phyloP scores from a whole-genome alignment of 441 rosid species.

The Adansonia grandidieri region DNA sequence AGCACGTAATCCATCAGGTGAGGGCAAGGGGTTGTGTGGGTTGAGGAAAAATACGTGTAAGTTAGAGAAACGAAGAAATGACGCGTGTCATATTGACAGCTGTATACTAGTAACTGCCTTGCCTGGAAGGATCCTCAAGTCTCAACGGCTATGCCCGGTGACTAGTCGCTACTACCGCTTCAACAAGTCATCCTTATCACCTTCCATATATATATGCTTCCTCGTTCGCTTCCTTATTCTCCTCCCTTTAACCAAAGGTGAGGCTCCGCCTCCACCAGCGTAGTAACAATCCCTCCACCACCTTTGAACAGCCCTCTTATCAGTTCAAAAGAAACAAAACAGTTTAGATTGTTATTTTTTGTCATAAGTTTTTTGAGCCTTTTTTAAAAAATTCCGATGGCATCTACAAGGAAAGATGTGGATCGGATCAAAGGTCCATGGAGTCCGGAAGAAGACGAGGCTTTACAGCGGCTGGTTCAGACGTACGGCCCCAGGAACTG shows the following conservation, averaged over 20 bases:
- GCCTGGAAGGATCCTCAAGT: conserved; percentile 53
- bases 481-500: conserved; percentile 71
- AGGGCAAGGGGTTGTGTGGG: neutral
- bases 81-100: conserved; percentile 68
- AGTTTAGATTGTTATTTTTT: neutral
- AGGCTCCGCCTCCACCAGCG: conserved; percentile 42
- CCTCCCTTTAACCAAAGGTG: conserved; percentile 32
- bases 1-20: conserved; percentile 28
- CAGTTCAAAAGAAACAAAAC: neutral
- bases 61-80: conserved; percentile 31
- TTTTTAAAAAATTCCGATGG: conserved; percentile 31
- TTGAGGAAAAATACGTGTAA: conserved; percentile 42
- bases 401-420: conserved; percentile 45
- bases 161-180: conserved; percentile 47
- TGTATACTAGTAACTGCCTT: conserved; percentile 67
- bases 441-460: conserved; percentile 79
- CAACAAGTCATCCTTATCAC: conserved; percentile 55
- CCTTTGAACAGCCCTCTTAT: neutral
- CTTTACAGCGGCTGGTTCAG: conserved; percentile 58
- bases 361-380: neutral
- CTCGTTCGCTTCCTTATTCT: neutral
- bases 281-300: neutral
- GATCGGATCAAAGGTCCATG: conserved; percentile 88
- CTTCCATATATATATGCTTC: conserved; percentile 38
- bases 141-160: conserved; percentile 55